phyloP scores from a whole-genome alignment of 805 yeast genomes.

The Lipomyces spencermartinsiae region DNA sequence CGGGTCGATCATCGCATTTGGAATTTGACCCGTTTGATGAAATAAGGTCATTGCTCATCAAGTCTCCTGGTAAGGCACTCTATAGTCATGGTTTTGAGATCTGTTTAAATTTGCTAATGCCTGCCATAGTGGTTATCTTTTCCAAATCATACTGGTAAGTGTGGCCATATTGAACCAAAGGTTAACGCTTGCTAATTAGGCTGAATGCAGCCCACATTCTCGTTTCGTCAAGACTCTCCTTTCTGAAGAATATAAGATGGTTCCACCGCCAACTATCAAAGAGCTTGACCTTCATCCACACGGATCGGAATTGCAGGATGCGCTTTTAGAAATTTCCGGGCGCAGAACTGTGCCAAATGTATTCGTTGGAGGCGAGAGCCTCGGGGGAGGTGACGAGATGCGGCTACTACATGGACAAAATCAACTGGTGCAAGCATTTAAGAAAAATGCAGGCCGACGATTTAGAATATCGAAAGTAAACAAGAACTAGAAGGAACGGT shows the following conservation, averaged over 20 bases:
- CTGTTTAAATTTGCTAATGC: background rate
- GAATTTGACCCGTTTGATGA: conserved; percentile 28
- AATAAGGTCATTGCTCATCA: conserved; percentile 16
- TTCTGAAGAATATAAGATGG: conserved; percentile 65
- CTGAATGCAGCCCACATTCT: conserved; percentile 68
- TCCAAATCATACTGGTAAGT: conserved; percentile 54
- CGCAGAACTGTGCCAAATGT: conserved; percentile 92
- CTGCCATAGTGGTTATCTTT: conserved; percentile 50
- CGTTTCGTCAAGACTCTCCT: conserved; percentile 71
- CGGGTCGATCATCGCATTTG: background rate
- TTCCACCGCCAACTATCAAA: conserved; percentile 74
- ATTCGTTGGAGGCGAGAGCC: conserved; percentile 70
- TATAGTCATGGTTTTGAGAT: background rate
- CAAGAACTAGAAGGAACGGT: background rate
- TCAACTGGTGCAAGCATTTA: conserved; percentile 48
- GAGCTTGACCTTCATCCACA: conserved; percentile 83
- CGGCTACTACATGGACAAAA: conserved; percentile 63
- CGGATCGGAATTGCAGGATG: conserved; percentile 76
- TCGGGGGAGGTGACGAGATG: conserved; percentile 92
- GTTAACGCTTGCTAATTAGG: conserved; percentile 9
- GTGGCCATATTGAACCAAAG: background rate
- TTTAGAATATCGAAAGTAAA: background rate
- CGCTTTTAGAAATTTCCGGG: conserved; percentile 71
- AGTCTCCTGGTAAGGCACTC: conserved; percentile 30
- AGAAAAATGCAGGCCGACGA: conserved; percentile 22